Evolutionary conservation across 768 basidiomycete species (phyloP), one percentile per base, ranked within the genome.

Genomic region (Amanita phalloides): DNA sequence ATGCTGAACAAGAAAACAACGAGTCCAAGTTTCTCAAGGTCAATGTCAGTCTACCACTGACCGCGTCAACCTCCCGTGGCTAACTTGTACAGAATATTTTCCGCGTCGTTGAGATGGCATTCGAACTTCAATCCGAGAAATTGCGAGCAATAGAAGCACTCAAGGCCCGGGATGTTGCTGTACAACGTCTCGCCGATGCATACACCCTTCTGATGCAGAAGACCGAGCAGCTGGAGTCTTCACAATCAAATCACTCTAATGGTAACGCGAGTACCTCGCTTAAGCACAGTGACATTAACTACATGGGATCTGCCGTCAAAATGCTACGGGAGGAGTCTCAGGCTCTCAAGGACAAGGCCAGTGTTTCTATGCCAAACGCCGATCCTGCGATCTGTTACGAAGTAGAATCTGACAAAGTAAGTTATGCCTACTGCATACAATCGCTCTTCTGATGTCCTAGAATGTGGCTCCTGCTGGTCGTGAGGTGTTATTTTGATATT

Each of bases 161-260:
- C 48, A 68, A 65, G 25, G 85, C 84, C 28, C 78, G 85, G 37
- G 85, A 88, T 58, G 74, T 71, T 28, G 76, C 74, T 13, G 75
- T 84, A 1, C 65, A 74, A 38, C 77, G 76, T 28, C 72, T 88
- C 10, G 69, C 75, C 30, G 74, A 79, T 43, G 82, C 82, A 8
- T 83, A 79, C 58, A 61, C 67, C 11, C 79, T 80, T 0, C 67
- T 86, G 57, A 74, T 74, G n/a, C 73, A 82, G 60, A 85, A 86
- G 64, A 70, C 74, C 1, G 68, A 70, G 20, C 61, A 68, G 6
- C 75, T 86, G 53, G 69, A 74, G 32, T 68, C 62, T 6, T 61
- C 84, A 41, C 72, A 77, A 26, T 30, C 14, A 21, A 55, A 65
- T 67, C 50, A 70, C 70, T 49, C 56, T 72, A 36, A 66, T 70